phyloP scores from a whole-genome alignment of 345 rosid genomes.

The Draba incana region DNA sequence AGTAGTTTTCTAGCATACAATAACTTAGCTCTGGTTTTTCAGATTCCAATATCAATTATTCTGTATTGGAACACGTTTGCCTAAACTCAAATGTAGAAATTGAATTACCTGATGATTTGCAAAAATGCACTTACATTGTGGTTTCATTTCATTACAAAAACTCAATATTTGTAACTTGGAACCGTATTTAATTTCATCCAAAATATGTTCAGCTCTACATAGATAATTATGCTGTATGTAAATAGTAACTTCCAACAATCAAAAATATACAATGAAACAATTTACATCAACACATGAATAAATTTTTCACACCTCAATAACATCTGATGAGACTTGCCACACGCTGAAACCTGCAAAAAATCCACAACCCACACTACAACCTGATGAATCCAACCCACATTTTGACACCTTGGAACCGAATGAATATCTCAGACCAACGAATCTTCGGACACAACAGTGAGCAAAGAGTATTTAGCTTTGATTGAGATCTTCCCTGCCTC shows the following conservation, averaged over 20 bases:
- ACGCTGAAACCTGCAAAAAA: constrained; percentile 37
- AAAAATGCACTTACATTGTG: no score
- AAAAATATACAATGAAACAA: constrained; percentile 30
- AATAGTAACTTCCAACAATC: constrained; percentile 16
- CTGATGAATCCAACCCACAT: constrained; percentile 18
- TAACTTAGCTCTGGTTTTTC: no score
- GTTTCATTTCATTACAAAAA: no score
- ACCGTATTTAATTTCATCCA: no score
- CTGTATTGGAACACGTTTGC: no score
- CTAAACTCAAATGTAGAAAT: no score
- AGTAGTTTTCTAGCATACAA: no score
- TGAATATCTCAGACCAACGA: constrained; percentile 47
- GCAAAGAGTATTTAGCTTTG: constrained; percentile 79
- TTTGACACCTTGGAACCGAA: constrained; percentile 21
- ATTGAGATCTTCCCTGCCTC: constrained; percentile 79
- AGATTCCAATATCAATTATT: no score
- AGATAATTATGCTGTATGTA: not conserved
- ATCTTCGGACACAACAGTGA: constrained; percentile 79
- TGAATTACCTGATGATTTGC: no score
- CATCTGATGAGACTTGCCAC: constrained; percentile 27
- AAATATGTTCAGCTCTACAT: no score
- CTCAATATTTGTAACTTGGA: no score
- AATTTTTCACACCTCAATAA: constrained; percentile 20
- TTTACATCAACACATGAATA: constrained; percentile 36
- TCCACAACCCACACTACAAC: constrained; percentile 12